These are phyloP conservation scores for Phylloporus scabripes DNA, from an alignment of 768 basidiomycete species.

Conservation along the genomic window DNA sequence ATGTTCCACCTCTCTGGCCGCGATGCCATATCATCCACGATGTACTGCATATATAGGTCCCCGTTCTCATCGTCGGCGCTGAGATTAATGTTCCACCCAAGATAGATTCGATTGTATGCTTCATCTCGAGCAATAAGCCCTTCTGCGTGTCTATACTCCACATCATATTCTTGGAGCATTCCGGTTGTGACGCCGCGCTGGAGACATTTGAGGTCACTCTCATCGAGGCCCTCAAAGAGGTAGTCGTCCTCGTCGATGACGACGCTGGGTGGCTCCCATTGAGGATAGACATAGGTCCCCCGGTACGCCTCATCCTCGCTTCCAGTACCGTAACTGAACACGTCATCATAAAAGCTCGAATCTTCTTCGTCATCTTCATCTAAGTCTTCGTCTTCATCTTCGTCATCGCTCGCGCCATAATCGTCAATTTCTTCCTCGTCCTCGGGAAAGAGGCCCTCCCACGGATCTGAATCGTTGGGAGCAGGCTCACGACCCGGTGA, in stretches of 20 bases:
- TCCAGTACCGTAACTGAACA: constrained; percentile 32
- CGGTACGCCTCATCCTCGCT: constrained; percentile 35
- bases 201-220: constrained; percentile 39
- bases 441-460: constrained; percentile 62
- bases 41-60: constrained; percentile 36
- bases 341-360: constrained; percentile 28
- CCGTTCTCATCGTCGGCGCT: constrained; percentile 39
- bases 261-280: constrained; percentile 55
- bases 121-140: constrained; percentile 48
- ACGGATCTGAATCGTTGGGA: constrained; percentile 51
- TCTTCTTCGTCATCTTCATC: constrained; percentile 30
- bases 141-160: constrained; percentile 49
- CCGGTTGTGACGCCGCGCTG: constrained; percentile 54
- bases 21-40: constrained; percentile 36
- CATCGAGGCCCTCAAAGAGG: constrained; percentile 31
- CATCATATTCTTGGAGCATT: constrained; percentile 52
- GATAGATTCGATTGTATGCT: constrained; percentile 43
- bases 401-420: constrained; percentile 22
- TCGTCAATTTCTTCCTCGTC: constrained; percentile 41
- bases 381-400: constrained; percentile 22
- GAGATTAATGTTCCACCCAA: constrained; percentile 66
- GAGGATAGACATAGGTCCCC: constrained; percentile 40
- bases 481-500: constrained; percentile 23
- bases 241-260: constrained; percentile 32
- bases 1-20: constrained; percentile 43